Base-by-base conservation (phyloP, 139 green algal species). In the Chlorella sp. region DNA sequence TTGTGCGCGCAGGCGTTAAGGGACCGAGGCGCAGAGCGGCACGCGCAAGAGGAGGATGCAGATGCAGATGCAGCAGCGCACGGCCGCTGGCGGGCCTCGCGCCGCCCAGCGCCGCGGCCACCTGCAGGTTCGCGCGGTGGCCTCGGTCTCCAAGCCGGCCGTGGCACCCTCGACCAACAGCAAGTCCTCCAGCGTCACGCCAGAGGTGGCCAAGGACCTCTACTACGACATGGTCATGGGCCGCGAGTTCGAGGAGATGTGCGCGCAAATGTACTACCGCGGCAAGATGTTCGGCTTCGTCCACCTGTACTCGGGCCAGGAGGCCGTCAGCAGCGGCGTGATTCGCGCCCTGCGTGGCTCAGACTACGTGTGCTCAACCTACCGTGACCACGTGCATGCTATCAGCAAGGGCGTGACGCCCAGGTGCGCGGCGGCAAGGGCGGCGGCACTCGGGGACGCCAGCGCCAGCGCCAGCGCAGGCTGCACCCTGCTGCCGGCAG, bases 201-300 rank as follows among this genome's bases (percentile, higher is more conserved):
- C 88, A 5, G 89, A 95, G 80, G 79, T 89, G 10, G 91, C 87
- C 35, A 92, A 91, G 75, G 83, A 88, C 26, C 67, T 97, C 35
- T 97, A 96, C 80, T 79, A 91, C 26, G 92, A 97, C 82, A 97
- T 97, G 92, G 81, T 92, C 20, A 83, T 98, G 62, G 94, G 94
- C 2, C 88, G 94, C 29, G 91, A 96, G 72, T 98, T 98, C 70
- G 94, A 98, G 85, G 94, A 98, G 71, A 97, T 97, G 91, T 98
- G 94, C 81, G 94, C 94, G 10, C 88, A 92, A 74, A 99, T 99
- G 94, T 99, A 99, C 86, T 99, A 99, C 86, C 86, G 94, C 62
- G 91, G 91, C 74, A 96, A 96, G 81, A 94, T 94, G 90, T 95
- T 95, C 80, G 93, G 94, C 35, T 99, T 99, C 73, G 95, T 99